Evolutionary conservation across 441 rosid species (phyloP).

Genomic region (Isatis lusitanica): DNA sequence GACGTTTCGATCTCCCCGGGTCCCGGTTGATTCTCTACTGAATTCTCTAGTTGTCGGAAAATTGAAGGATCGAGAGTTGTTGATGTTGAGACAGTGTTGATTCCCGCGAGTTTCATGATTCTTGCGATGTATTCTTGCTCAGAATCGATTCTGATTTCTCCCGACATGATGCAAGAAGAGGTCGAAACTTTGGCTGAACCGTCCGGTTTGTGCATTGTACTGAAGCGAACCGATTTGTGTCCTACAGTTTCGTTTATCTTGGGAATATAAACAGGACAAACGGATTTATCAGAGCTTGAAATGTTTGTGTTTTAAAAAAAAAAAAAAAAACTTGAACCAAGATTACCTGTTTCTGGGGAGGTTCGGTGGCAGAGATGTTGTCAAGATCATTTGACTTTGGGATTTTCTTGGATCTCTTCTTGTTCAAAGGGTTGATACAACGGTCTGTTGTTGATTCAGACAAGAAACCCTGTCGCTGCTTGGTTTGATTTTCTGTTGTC

Average conservation of each 20-base stretch:
- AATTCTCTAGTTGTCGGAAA: slow-evolving; percentile 50
- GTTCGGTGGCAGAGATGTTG: slow-evolving; percentile 43
- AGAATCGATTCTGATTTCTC: neutral
- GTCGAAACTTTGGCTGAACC: slow-evolving; percentile 31
- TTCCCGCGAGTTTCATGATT: neutral
- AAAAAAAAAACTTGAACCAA: neutral
- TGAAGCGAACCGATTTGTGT: slow-evolving; percentile 32
- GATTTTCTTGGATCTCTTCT: slow-evolving; percentile 52
- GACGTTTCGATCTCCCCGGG: slow-evolving; percentile 12
- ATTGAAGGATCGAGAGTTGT: slow-evolving; percentile 53
- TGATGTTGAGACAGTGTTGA: neutral
- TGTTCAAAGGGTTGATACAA: slow-evolving; percentile 34
- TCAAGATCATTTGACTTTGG: slow-evolving; percentile 43
- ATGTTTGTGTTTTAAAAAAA: neutral
- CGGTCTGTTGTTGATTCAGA: slow-evolving; percentile 34
- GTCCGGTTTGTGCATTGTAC: slow-evolving; percentile 41
- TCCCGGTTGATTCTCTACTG: neutral
- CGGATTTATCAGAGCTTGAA: neutral
- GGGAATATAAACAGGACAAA: neutral
- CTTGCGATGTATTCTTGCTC: slow-evolving; percentile 7
- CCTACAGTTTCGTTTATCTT: neutral
- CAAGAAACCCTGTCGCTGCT: slow-evolving; percentile 48
- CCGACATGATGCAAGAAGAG: neutral
- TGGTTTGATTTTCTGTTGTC: slow-evolving; percentile 44
- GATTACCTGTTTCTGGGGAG: slow-evolving; percentile 52